Evolutionary conservation across 345 rosid species (phyloP).

Genomic region (Acer negundo): DNA sequence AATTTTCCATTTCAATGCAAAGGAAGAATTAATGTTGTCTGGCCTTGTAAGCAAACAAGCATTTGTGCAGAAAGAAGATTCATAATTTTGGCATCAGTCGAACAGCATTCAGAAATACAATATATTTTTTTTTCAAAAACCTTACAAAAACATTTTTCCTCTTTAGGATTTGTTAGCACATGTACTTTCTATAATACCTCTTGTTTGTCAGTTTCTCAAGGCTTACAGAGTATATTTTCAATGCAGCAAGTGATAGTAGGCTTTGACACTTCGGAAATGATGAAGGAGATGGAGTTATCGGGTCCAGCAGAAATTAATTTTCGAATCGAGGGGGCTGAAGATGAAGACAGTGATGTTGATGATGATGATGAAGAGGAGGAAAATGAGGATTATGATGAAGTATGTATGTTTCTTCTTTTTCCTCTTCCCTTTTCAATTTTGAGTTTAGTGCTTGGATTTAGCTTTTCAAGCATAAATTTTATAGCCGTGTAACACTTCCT

Average conservation of each 20-base stretch:
- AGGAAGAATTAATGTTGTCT: constrained; percentile 4
- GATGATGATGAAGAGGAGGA: constrained; percentile 41
- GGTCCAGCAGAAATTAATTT: constrained; percentile 72
- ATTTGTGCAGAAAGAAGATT: not conserved
- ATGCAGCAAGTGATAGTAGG: constrained; percentile 93
- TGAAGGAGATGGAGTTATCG: constrained; percentile 67
- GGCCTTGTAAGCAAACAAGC: not conserved
- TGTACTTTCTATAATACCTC: not conserved
- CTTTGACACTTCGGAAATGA: constrained; percentile 75
- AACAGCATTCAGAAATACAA: not conserved
- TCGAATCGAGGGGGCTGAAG: constrained; percentile 68
- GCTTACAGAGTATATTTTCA: constrained; percentile 20
- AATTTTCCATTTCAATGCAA: not conserved
- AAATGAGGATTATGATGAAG: constrained; percentile 35
- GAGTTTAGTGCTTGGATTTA: constrained; percentile 17
- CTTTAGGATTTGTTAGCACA: not conserved
- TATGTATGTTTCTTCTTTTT: constrained; percentile 12
- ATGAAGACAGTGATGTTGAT: constrained; percentile 59
- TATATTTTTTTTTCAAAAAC: not conserved
- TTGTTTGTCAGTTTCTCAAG: constrained; percentile 7
- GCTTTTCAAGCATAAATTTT: constrained; percentile 7
- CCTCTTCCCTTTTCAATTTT: constrained; percentile 13
- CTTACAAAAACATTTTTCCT: not conserved
- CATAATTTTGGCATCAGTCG: not conserved
- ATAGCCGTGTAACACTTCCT: constrained; percentile 14